These are phyloP conservation scores for Colletotrichum australisinense DNA, from an alignment of 2,329 filamentous ascomycete species.

Conservation along the genomic window DNA sequence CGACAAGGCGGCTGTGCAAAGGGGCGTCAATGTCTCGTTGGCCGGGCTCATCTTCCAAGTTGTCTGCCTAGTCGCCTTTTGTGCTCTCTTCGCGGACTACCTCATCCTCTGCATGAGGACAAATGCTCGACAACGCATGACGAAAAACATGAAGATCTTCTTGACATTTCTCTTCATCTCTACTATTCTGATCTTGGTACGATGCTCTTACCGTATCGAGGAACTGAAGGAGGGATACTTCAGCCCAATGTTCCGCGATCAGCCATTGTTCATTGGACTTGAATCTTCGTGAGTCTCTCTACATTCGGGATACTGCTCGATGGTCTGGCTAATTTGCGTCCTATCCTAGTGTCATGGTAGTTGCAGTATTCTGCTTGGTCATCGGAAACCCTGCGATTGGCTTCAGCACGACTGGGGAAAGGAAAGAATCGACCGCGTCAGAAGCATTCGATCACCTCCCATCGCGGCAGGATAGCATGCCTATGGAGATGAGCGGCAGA, in stretches of 20 bases:
- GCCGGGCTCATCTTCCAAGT: slow-evolving; percentile 64
- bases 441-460: background rate
- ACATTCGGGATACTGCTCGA: rapidly evolving
- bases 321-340: background rate
- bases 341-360: slow-evolving; percentile 14
- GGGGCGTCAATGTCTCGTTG: slow-evolving; percentile 61
- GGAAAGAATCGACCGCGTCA: background rate
- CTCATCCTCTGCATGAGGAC: slow-evolving; percentile 42
- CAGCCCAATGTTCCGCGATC: slow-evolving; percentile 58
- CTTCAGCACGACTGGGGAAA: background rate
- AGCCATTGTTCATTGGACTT: slow-evolving; percentile 55
- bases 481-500: background rate
- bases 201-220: slow-evolving; percentile 68
- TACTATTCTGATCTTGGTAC: slow-evolving; percentile 65
- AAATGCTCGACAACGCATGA: slow-evolving; percentile 42
- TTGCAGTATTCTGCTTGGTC: slow-evolving; percentile 19
- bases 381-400: slow-evolving; percentile 28
- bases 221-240: slow-evolving; percentile 68
- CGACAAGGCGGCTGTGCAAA: slow-evolving; percentile 37
- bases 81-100: slow-evolving; percentile 54
- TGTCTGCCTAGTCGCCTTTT: slow-evolving; percentile 59
- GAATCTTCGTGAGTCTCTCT: slow-evolving; percentile 48
- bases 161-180: slow-evolving; percentile 60
- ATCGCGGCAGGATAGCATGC: background rate
- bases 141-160: slow-evolving; percentile 58